These are phyloP conservation scores for Pythium plurisporium DNA, from an alignment of 352 stramenopile species.

Conservation along the genomic window DNA sequence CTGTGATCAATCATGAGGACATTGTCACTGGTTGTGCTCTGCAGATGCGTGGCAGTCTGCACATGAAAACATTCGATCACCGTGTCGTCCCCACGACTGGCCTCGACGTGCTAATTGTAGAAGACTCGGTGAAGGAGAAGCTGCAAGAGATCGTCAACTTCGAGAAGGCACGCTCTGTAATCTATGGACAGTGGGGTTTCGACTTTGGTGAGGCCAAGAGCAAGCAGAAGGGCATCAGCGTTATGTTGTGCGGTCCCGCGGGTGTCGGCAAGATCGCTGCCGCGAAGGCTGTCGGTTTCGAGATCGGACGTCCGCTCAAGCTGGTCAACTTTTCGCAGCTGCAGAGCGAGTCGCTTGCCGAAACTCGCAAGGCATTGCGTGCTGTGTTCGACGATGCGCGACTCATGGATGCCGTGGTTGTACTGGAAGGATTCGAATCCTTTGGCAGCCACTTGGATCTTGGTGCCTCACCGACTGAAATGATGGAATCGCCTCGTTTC, in stretches of 20 bases:
- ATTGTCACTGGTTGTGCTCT: conserved; percentile 76
- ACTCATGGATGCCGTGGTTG: conserved; percentile 82
- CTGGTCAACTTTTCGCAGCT: conserved; percentile 77
- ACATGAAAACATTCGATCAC: conserved; percentile 89
- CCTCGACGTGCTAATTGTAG: conserved; percentile 69
- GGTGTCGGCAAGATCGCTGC: conserved; percentile 76
- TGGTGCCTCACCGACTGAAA: conserved; percentile 31
- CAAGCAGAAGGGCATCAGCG: conserved; percentile 81
- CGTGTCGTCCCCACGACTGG: conserved; percentile 74
- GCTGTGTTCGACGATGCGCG: conserved; percentile 84
- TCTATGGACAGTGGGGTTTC: conserved; percentile 86
- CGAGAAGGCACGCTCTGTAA: conserved; percentile 80
- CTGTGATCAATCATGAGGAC: conserved; percentile 72
- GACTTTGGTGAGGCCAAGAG: conserved; percentile 76
- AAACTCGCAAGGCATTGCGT: conserved; percentile 69
- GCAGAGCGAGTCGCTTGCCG: conserved; percentile 63
- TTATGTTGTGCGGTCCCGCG: conserved; percentile 60
- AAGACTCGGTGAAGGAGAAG: conserved; percentile 59
- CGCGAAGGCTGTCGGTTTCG: conserved; percentile 78
- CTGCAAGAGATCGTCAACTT: conserved; percentile 72
- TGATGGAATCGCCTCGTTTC: conserved; percentile 69
- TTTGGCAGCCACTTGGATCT: conserved; percentile 75
- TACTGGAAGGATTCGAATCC: conserved; percentile 85
- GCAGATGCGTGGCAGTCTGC: conserved; percentile 84
- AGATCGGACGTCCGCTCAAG: conserved; percentile 78